Base-by-base conservation (phyloP, 768 basidiomycete species). In the Termitomyces sp. region DNA sequence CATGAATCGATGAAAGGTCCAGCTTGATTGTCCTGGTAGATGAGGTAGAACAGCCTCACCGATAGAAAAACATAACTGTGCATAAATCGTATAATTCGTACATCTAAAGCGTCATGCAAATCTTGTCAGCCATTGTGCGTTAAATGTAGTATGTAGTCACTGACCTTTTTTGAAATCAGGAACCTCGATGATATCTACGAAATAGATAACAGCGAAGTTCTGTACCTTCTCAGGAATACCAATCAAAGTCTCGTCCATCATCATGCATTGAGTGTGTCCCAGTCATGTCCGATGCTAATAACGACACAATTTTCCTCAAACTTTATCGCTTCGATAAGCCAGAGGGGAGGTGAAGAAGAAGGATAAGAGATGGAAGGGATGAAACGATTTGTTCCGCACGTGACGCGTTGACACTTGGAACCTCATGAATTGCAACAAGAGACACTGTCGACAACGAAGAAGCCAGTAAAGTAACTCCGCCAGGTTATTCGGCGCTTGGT, bases 31-130 rank as follows among this genome's bases (percentile, higher is more conserved):
- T n/a, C n/a, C n/a, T n/a, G n/a, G n/a, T n/a, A n/a, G n/a, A n/a
- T n/a, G n/a, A n/a, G n/a, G n/a, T n/a, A n/a, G n/a, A n/a, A n/a
- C n/a, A n/a, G n/a, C n/a, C n/a, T n/a, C n/a, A n/a, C n/a, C n/a
- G n/a, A n/a, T n/a, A 97, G 77, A 97, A 96, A 79, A 97, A 96
- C 94, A 96, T 97, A 63, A 96, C 90, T 4, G 96, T 96, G 70
- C 94, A 97, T 1, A 91, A 86, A 68, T 98, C 96, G 69, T 98
- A 99, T 71, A 98, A 74, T 71, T 98, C 97, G 72, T 98, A 98
- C 96, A 98, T 98, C 94, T 96, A 62, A 4, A 44, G 1, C 31
- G 56, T 47, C 22, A 62, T 9, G 43, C 14, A 48, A 9, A 22
- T 34, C 31, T 13, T 22, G 59, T 54, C 42, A 50, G 46, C 14